phyloP scores from a whole-genome alignment of 306 rosid species.

The Quercus aquifolioides region DNA sequence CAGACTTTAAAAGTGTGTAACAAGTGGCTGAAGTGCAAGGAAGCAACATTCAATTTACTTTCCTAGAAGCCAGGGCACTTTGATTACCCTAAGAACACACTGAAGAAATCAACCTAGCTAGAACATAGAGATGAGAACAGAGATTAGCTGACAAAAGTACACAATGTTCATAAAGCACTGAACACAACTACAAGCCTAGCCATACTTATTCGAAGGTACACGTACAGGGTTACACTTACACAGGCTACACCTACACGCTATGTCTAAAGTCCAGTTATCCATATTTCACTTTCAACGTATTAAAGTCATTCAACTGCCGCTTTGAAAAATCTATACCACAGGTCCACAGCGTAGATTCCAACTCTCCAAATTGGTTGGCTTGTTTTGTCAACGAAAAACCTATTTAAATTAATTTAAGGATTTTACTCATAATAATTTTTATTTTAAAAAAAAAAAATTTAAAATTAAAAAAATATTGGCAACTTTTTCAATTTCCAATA shows the following conservation, averaged over 20 bases:
- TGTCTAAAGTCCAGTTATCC: background rate
- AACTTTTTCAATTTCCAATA: too few relatives aligned
- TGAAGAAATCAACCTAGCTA: constrained; percentile 18
- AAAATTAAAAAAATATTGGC: too few relatives aligned
- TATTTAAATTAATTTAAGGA: background rate
- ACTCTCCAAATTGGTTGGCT: background rate
- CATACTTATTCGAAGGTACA: background rate
- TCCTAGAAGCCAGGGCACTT: background rate
- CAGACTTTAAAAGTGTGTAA: background rate
- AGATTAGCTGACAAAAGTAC: constrained; percentile 11
- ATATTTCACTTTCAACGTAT: background rate
- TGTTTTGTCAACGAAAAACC: background rate
- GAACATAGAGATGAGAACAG: constrained; percentile 18
- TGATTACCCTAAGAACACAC: constrained; percentile 27
- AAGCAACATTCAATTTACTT: too few relatives aligned
- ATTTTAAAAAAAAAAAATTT: too few relatives aligned
- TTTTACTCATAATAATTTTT: too few relatives aligned
- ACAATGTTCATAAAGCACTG: constrained; percentile 13
- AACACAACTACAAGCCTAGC: background rate
- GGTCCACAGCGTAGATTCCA: background rate
- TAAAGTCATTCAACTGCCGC: background rate
- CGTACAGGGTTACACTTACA: background rate
- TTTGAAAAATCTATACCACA: background rate
- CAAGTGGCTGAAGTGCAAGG: too few relatives aligned
- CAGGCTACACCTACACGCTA: background rate